Conservation (phyloP, 306 rosid species). For the Cicer arietinum region DNA sequence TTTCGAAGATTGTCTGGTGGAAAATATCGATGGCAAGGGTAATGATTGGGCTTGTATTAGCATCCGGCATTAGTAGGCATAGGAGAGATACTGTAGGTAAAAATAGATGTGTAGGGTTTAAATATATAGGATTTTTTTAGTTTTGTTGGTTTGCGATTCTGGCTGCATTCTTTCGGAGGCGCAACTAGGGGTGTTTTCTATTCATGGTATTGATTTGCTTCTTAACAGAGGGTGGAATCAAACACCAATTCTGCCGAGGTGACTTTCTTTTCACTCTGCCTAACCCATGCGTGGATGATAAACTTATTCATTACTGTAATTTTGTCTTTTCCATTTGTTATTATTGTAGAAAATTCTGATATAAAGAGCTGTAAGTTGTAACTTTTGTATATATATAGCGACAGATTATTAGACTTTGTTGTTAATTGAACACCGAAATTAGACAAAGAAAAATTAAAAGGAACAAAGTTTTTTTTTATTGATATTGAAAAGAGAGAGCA, state of each 20-base stretch:
- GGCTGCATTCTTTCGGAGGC: constrained; percentile 86
- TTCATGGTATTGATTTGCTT: constrained; percentile 71
- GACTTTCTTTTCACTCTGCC: constrained; percentile 55
- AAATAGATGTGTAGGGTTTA: constrained; percentile 63
- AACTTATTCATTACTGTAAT: constrained; percentile 55
- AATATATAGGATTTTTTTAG: constrained; percentile 69
- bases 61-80: constrained; percentile 54
- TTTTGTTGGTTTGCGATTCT: constrained; percentile 60
- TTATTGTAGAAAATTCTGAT: constrained; percentile 55
- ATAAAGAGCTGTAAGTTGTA: constrained; percentile 65
- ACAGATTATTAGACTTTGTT: constrained; percentile 9
- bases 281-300: constrained; percentile 49
- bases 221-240: constrained; percentile 62
- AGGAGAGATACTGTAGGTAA: constrained; percentile 57
- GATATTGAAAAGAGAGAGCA: no score
- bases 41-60: constrained; percentile 38
- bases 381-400: constrained; percentile 76
- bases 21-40: constrained; percentile 41
- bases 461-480: no score
- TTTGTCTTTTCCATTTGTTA: constrained; percentile 56
- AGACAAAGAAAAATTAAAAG: no score
- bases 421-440: no score
- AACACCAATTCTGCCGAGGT: constrained; percentile 56
- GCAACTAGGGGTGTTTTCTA: constrained; percentile 50
- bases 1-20: constrained; percentile 49